A percentile compares a stretch with the other conserved stretches of the same genome.
Evolutionary conservation across 371 early-diverging fungal genomes (phyloP).

Genomic region (Chytridiales sp.): DNA sequence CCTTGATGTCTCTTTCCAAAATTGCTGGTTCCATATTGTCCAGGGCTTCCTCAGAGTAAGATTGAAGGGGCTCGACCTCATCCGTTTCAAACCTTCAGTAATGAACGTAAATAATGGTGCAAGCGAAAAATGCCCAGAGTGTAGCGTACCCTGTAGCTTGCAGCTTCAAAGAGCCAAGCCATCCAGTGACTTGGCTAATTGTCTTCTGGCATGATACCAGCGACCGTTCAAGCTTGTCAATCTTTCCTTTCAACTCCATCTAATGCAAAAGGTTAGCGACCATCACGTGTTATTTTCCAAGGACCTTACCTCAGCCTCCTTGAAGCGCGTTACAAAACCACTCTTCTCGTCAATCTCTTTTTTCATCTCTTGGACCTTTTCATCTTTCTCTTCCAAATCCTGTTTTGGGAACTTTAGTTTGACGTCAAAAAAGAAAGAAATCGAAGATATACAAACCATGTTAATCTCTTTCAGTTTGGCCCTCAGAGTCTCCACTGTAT

Average conservation of each 20-base stretch:
- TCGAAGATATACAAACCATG: slow-evolving; percentile 1
- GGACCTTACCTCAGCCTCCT: slow-evolving; percentile 43
- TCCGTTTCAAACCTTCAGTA: slow-evolving; percentile 40
- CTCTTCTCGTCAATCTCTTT: slow-evolving; percentile 14
- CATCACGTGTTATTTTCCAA: too few species aligned
- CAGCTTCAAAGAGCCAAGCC: slow-evolving; percentile 47
- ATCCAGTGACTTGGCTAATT: slow-evolving; percentile 16
- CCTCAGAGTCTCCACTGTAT: slow-evolving; percentile 31
- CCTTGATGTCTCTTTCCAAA: slow-evolving; percentile 51
- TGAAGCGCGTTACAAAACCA: slow-evolving; percentile 7
- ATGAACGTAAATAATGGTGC: neutral
- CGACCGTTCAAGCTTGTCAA: slow-evolving; percentile 40
- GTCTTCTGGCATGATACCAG: neutral
- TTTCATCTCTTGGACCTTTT: slow-evolving; percentile 10
- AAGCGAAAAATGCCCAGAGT: neutral
- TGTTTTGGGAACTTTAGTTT: neutral
- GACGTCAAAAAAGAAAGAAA: neutral
- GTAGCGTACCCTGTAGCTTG: slow-evolving; percentile 63
- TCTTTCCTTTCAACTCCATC: slow-evolving; percentile 46
- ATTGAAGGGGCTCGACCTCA: slow-evolving; percentile 40
- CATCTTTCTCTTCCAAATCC: slow-evolving; percentile 16
- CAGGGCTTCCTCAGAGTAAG: slow-evolving; percentile 60
- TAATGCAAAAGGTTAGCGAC: neutral
- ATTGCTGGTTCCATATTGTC: slow-evolving; percentile 55
- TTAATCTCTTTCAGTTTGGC: neutral